Percentiles rank a stretch among this genome's conserved stretches.
Evolutionary conservation across 306 rosid genomes (phyloP).

Genomic region (Pterocarpus macrocarpus): DNA sequence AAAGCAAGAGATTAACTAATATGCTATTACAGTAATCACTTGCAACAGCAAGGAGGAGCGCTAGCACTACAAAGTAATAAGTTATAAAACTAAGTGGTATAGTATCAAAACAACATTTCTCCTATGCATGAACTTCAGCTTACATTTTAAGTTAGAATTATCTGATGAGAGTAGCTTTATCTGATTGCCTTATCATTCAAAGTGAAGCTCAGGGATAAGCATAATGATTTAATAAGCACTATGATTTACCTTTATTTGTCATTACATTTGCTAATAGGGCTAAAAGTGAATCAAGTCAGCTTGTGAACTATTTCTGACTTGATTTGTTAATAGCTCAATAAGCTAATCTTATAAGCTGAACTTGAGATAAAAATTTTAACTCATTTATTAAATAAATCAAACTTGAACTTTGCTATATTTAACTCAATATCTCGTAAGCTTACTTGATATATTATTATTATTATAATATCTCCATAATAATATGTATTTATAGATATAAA

Average conservation of each 20-base stretch:
- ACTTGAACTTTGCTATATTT: no score
- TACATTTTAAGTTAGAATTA: background rate
- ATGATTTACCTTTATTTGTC: slow-evolving; percentile 26
- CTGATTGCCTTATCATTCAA: background rate
- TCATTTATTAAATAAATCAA: no score
- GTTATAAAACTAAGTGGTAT: background rate
- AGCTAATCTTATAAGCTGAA: no score
- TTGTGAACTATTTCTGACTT: no score
- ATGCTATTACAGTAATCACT: background rate
- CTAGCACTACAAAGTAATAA: background rate
- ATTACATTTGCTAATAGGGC: background rate
- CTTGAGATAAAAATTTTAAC: no score
- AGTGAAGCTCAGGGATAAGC: background rate
- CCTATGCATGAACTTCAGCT: background rate
- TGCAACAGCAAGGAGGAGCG: background rate
- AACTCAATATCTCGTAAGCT: no score
- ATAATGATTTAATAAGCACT: background rate
- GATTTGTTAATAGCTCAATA: no score
- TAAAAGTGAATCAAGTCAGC: no score
- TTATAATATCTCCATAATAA: no score
- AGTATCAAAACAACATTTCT: background rate
- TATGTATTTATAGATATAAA: no score
- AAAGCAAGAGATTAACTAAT: no score
- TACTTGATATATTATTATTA: no score
- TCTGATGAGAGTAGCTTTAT: background rate